phyloP scores from a whole-genome alignment of 768 basidiomycete species.

The Naganishia onofrii region DNA sequence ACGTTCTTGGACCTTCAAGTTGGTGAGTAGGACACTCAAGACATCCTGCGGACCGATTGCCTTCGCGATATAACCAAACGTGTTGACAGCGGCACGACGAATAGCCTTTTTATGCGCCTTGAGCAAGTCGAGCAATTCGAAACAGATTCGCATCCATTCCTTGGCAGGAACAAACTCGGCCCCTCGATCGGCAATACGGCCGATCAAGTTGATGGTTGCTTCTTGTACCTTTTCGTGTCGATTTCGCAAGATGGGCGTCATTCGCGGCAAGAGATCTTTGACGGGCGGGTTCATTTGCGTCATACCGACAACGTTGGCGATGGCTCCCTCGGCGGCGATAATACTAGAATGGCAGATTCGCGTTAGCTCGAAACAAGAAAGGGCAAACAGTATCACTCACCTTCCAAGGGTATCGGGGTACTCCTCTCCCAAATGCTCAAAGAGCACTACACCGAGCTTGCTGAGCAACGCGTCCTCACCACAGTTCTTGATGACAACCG shows the following conservation, averaged over 20 bases:
- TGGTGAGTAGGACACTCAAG: constrained; percentile 88
- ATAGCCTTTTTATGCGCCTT: constrained; percentile 99
- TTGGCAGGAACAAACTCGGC: constrained; percentile 97
- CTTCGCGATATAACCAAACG: constrained; percentile 99
- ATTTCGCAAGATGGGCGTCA: constrained; percentile 99
- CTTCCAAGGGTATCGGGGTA: constrained; percentile 95
- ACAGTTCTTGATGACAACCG: constrained; percentile 97
- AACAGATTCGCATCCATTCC: constrained; percentile 99
- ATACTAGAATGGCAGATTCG: constrained; percentile 61
- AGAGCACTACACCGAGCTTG: constrained; percentile 92
- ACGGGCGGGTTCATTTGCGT: constrained; percentile 99
- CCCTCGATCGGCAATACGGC: constrained; percentile 98
- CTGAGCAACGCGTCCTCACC: constrained; percentile 93
- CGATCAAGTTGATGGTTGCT: constrained; percentile 98
- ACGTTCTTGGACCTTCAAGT: constrained; percentile 95
- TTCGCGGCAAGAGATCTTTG: constrained; percentile 97
- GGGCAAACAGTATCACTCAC: constrained; percentile 41
- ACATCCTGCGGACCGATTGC: constrained; percentile 99
- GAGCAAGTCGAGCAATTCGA: constrained; percentile 90
- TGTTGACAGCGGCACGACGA: constrained; percentile 96
- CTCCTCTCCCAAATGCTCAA: constrained; percentile 98
- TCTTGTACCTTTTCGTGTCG: constrained; percentile 99
- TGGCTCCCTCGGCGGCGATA: constrained; percentile 96
- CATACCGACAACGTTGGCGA: constrained; percentile 99
- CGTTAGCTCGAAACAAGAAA: not conserved